Base-by-base conservation (phyloP, 2,329 filamentous ascomycete genomes). In the Tympanopsis confertula region DNA sequence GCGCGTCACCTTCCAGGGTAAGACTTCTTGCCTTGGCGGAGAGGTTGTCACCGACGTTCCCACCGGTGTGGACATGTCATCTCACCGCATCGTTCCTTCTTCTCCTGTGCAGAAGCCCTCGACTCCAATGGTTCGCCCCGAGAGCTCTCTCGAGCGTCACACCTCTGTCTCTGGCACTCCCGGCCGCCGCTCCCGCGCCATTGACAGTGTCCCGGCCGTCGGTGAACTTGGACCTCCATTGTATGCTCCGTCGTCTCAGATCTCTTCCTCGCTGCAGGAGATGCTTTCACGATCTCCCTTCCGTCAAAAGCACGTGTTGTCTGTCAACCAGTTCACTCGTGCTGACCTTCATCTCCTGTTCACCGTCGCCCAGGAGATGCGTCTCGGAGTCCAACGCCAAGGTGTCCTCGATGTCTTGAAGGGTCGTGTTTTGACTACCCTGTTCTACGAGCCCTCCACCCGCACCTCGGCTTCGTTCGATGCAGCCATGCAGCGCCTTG, bases 401-500 rank as follows among this genome's bases (percentile, higher is more conserved):
- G 91, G 91, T 42, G 83, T 91, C 20, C 70, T 98, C 37, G 82
- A 91, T 52, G 71, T 94, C 40, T 76, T 98, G 43, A 85, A 83
- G 50, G 87, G 88, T 19, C 79, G 84, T 35, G 76, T 98, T 12
- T 72, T 98, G 26, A 86, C 82, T 63, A 91, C 86, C 2, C 78
- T 98, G 66, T 98, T 98, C 73, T 98, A 88, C 61, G 91, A 98
- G 69, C 91, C 91, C 2, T 96, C 89, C 1, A 98, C 91, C 3
- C 77, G 91, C 39, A 98, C 91, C 4, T 95, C 89, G 12, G 78
- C 85, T 26, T 98, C 91, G 3, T 98, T 98, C 51, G 91, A 98
- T 55, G 85, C 89, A 40, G 91, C 91, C 30, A 98, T 98, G 91
- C 93, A 98, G 69, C 83, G 93, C 38, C 80, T 98, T 4, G 91